Conservation (phyloP, 2,329 filamentous ascomycete species). For the Penicillium sp. region DNA sequence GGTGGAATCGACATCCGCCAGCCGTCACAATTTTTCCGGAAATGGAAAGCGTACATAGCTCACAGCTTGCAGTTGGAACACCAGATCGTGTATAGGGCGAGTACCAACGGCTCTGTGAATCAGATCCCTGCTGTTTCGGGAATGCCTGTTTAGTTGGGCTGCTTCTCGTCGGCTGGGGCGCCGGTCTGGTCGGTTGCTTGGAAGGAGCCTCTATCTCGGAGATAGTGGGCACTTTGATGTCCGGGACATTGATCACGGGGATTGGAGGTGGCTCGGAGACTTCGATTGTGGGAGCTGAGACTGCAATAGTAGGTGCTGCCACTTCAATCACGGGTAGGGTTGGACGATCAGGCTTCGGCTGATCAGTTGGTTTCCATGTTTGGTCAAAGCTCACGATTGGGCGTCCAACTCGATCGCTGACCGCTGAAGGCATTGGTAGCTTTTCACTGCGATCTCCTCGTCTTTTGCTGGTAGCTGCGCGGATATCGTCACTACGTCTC, state of each 20-base stretch:
- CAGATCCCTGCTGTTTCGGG: slow-evolving; percentile 39
- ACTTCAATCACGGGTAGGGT: slow-evolving; percentile 54
- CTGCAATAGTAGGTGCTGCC: slow-evolving; percentile 35
- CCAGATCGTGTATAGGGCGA: slow-evolving; percentile 49
- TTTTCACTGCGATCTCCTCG: slow-evolving; percentile 82
- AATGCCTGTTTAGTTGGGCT: slow-evolving; percentile 27
- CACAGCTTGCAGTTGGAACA: slow-evolving; percentile 70
- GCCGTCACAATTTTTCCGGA: slow-evolving; percentile 87
- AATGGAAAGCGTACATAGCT: slow-evolving; percentile 80
- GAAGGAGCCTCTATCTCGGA: slow-evolving; percentile 33
- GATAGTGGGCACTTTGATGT: slow-evolving; percentile 44
- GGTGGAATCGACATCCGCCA: slow-evolving; percentile 81
- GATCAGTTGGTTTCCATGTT: slow-evolving; percentile 67
- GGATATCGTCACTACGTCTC: slow-evolving; percentile 82
- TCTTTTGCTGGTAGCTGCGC: slow-evolving; percentile 84
- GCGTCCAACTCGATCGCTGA: slow-evolving; percentile 84
- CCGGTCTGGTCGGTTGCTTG: slow-evolving; percentile 15
- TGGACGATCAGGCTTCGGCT: slow-evolving; percentile 27
- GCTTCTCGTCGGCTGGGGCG: slow-evolving; percentile 18
- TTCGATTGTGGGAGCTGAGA: slow-evolving; percentile 43
- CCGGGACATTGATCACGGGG: slow-evolving; percentile 54
- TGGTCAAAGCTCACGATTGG: slow-evolving; percentile 97
- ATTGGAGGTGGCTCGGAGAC: slow-evolving; percentile 43
- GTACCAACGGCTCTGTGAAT: slow-evolving; percentile 38
- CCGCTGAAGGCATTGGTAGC: slow-evolving; percentile 82